A percentile compares a stretch with the other conserved stretches of the same genome.
These are phyloP conservation scores for Lichenothelia convexa DNA, from an alignment of 495 filamentous ascomycete genomes.

Conservation along the genomic window DNA sequence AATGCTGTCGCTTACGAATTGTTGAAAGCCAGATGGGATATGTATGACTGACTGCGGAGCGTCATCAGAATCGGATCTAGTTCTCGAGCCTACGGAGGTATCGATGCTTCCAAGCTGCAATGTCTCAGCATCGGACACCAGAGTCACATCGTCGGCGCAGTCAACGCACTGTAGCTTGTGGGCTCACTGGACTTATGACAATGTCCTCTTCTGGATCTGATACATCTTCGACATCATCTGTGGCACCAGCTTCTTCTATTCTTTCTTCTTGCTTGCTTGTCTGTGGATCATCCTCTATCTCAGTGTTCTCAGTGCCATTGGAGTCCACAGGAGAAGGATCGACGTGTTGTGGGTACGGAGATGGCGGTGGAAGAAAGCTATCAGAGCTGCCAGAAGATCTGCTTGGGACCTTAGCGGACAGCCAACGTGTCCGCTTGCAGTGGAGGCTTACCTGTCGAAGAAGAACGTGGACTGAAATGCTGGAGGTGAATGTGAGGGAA, in stretches of 20 bases:
- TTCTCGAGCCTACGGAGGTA: constrained; percentile 31
- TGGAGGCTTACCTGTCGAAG: too few species aligned
- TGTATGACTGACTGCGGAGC: constrained; percentile 69
- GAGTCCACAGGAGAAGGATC: constrained; percentile 64
- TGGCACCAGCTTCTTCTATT: too few species aligned
- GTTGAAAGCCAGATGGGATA: constrained; percentile 58
- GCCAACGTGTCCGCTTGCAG: too few species aligned
- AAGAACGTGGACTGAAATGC: too few species aligned
- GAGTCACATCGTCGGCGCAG: too few species aligned
- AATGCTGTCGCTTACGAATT: constrained; percentile 42
- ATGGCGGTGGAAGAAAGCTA: constrained; percentile 16
- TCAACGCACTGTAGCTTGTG: too few species aligned
- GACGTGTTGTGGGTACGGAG: constrained; percentile 26
- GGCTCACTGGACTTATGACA: too few species aligned
- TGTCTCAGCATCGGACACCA: neutral
- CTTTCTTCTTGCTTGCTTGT: constrained; percentile 15
- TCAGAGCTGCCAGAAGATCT: constrained; percentile 16
- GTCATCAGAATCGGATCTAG: constrained; percentile 47
- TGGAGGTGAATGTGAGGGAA: too few species aligned
- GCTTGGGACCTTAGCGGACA: too few species aligned
- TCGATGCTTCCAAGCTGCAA: constrained; percentile 44
- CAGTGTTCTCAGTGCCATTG: constrained; percentile 49
- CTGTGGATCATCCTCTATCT: constrained; percentile 53
- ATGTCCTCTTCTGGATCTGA: too few species aligned
- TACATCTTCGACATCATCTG: too few species aligned